Base-by-base conservation (phyloP, 2,329 filamentous ascomycete genomes). In the Keithomyces neogunnii region DNA sequence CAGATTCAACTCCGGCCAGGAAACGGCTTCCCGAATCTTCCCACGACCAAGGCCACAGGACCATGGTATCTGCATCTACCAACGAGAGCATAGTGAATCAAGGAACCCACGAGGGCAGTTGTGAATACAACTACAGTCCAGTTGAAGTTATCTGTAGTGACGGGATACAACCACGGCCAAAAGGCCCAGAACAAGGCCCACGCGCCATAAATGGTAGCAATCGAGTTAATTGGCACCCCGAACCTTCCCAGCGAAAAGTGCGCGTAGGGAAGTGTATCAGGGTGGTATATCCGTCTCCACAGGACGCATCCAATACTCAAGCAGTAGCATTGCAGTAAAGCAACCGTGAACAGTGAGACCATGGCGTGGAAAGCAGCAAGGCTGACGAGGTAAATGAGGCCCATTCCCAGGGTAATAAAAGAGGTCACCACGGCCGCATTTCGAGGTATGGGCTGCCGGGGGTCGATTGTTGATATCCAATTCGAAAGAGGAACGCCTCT, bases 171-270 rank as follows among this genome's bases (percentile, higher is more conserved):
- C 35, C 52, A 47, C n/a, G 55, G 55, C 53, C 55, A 57, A 33
- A 55, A 53, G 13, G 33, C 49, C 55, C 53, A 57, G 46, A 57
- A 55, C 35, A 57, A 55, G 6, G 40, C 46, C 55, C 55, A 57
- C 10, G 47, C 3, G 35, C 39, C 50, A 47, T 46, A 52, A 10
- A 50, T 4, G 5, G 55, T 35, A 4, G 55, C 55, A 6, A 38
- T 26, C 4, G 43, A 30, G 40, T 57, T 57, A 3, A 55, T 48
- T 2, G 51, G 48, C 3, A 57, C 26, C 30, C 55, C 55, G 42
- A 43, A 55, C 48, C 44, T 49, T 38, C 55, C 55, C 11, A 57
- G 40, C 2, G 53, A 53, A 32, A 57, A 57, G 10, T 31, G 43
- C 4, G 50, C 50, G 5, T 45, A 13, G 2, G 53, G 55, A n/a